Conservation (phyloP, 306 rosid species). For the Sicyos edulis region DNA sequence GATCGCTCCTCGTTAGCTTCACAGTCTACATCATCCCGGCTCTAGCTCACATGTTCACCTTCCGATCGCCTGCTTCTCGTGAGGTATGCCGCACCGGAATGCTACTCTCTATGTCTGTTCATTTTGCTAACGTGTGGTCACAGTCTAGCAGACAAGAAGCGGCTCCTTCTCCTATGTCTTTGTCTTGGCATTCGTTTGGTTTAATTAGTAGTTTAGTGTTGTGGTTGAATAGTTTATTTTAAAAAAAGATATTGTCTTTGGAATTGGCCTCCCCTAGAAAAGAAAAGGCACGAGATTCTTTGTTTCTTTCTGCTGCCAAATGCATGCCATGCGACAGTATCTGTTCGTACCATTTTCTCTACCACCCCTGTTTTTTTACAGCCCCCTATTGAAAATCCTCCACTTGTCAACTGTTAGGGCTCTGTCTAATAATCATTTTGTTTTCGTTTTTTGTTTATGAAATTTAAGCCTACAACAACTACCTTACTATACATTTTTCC, state of each 20-base stretch:
- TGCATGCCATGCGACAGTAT: conserved; percentile 22
- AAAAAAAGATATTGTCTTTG: no score
- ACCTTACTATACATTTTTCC: no score
- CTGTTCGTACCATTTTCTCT: conserved; percentile 26
- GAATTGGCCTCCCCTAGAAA: no score
- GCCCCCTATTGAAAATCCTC: neutral
- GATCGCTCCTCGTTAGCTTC: conserved; percentile 94
- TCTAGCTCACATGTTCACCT: conserved; percentile 79
- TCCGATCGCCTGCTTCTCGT: conserved; percentile 69
- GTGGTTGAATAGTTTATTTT: neutral
- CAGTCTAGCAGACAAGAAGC: conserved; percentile 38
- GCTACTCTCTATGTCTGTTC: neutral
- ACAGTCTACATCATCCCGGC: conserved; percentile 95
- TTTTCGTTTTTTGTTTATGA: no score
- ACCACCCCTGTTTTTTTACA: conserved; percentile 17
- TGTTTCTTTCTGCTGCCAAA: conserved; percentile 21
- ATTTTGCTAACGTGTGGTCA: conserved; percentile 32
- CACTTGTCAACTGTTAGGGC: conserved; percentile 3
- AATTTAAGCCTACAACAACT: no score
- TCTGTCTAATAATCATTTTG: no score
- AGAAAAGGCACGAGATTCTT: conserved; percentile 36
- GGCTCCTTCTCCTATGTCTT: conserved; percentile 24
- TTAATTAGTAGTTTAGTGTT: conserved; percentile 35
- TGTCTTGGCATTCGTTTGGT: conserved; percentile 41
- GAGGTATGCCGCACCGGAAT: conserved; percentile 43